Evolutionary conservation across 352 stramenopile genomes (phyloP), one percentile per base, ranked within the genome.

Genomic region (Thalassiosira exigua): DNA sequence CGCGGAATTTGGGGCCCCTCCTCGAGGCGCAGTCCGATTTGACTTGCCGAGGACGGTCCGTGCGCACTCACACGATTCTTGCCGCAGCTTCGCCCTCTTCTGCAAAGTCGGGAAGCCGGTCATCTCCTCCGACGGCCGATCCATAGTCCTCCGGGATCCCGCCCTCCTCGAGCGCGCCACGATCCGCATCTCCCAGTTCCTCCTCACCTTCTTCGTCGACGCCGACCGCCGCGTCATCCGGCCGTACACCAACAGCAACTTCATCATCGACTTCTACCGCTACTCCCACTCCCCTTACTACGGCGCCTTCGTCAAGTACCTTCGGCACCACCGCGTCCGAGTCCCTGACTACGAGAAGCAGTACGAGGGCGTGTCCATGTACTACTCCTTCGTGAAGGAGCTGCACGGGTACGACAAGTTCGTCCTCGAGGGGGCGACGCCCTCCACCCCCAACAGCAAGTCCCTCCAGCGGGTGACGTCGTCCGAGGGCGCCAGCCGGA

Each of bases 221-320:
- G 12, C 68, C 1, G 66, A 81, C 21, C 32, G 32, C 33, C 70
- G 69, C 33, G 51, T 84, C 42, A 27, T 86, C 21, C 69, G 82
- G 9, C 82, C 82, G 12, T 73, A 83, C 27, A 89, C 82, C 56
- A 89, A 89, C 56, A 83, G 51, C 58, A 89, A 89, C 57, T 84
- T 89, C 36, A 70, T 89, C 30, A 53, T 86, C 9, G 82, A 89
- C 53, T 89, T 89, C 61, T 57, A 80, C 57, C 73, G 78, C 0
- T 89, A 83, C 61, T 32, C 32, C 54, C 24, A 75, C 17, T 85
- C 82, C 19, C 56, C 64, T 1, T 89, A 89, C 54, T 87, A 78
- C 44, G 32, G 5, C 12, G 41, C 70, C 32, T 79, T 86, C 52
- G 62, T 75, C 0, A 69, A 56, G 30, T 89, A 86, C 65, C 44